Percentiles rank a stretch among this genome's conserved stretches.
phyloP scores from a whole-genome alignment of 1,284 basidiomycete genomes.

The Heliocybe sulcata region DNA sequence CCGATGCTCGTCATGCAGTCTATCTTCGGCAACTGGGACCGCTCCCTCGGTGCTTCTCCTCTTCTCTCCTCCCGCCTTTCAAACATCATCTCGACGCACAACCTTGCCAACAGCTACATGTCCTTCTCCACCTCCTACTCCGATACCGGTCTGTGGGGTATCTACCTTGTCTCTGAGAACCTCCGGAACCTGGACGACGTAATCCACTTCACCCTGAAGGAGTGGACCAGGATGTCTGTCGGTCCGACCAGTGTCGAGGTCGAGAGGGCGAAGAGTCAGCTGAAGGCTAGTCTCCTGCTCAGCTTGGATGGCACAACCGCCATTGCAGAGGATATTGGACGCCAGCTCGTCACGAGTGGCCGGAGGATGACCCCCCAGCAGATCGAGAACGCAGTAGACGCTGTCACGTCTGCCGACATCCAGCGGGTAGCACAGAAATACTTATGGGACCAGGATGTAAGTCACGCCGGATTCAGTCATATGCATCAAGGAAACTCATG shows the following conservation, averaged over 20 bases:
- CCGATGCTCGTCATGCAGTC: constrained; percentile 98
- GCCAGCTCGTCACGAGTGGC: constrained; percentile 94
- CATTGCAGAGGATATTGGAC: constrained; percentile 96
- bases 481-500: constrained; percentile 5
- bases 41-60: constrained; percentile 87
- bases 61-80: constrained; percentile 89
- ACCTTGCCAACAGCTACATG: constrained; percentile 99
- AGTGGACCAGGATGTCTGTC: constrained; percentile 97
- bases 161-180: constrained; percentile 96
- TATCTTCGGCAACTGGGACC: constrained; percentile 99
- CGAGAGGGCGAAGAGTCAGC: constrained; percentile 95
- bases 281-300: constrained; percentile 91
- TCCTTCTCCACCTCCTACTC: constrained; percentile 99
- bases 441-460: constrained; percentile 91
- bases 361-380: constrained; percentile 87
- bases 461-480: constrained; percentile 24
- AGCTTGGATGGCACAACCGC: constrained; percentile 93
- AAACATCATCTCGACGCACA: constrained; percentile 88
- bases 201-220: constrained; percentile 89
- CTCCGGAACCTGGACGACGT: constrained; percentile 90
- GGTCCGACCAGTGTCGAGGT: constrained; percentile 84
- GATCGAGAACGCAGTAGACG: constrained; percentile 90
- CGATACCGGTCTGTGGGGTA: constrained; percentile 98
- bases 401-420: constrained; percentile 86
- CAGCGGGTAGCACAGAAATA: constrained; percentile 94